Base-by-base conservation (phyloP, 345 rosid genomes). In the Pugionium dolabratum region DNA sequence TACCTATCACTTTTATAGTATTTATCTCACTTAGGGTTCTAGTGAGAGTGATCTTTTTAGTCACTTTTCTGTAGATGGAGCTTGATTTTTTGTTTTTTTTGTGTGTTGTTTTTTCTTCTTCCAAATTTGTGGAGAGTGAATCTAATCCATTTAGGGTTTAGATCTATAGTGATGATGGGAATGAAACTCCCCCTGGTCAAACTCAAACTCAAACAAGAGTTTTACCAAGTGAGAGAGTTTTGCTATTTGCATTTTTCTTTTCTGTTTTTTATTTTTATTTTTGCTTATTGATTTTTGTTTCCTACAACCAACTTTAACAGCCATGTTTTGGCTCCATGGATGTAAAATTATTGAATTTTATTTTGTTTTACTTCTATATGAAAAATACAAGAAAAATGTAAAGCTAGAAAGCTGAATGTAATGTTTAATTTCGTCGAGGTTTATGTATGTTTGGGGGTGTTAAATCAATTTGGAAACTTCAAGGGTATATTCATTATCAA, bases 141-240 rank as follows among this genome's bases (percentile, higher is more conserved):
- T 64, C 76, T 72, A 44, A 72, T 56, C 70, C 71, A 64, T 49
- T 40, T 72, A 72, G 66, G 76, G 76, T 72, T 72, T 64, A 64
- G 71, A 57, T 56, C 11, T 72, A 64, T 60, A 41, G 66, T 64
- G 53, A 57, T 72, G 66, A 72, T 72, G 71, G 60, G 54, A 64
- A 64, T 47, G 76, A 72, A 72, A 64, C 76, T 72, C 76, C 76
- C 18, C 76, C 65, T 64, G 70, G 66, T 71, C 53, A 26, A 55
- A 66, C 40, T 46, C 46, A 45, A 48, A 48, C 56, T 31, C 42
- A 49, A 59, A 47, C 72, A 29, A 18, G 73, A 68, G 73, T 61
- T 71, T 54, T 46, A 72, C 76, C 64, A 64, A 57, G 71, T 64
- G 76, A 28, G 75, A 46, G 75, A 63, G 70, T 72, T 64, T 64